Conservation (phyloP, 2,329 filamentous ascomycete species). For the Aphanocladium album region DNA sequence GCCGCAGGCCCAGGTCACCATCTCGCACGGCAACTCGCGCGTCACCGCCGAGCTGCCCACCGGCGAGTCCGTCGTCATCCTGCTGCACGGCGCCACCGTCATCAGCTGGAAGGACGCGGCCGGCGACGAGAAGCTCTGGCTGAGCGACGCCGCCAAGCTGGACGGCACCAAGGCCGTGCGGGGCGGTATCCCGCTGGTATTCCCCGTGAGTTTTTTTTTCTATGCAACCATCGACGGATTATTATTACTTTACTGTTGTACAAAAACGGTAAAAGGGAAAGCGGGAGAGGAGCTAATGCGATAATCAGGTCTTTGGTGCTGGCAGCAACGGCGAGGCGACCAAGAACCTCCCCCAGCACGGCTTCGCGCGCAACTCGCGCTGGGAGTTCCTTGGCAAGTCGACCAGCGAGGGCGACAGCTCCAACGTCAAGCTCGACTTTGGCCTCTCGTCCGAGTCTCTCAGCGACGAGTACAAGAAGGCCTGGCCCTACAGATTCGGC, state of each 20-base stretch:
- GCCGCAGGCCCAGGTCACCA: constrained; percentile 70
- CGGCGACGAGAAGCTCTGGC: constrained; percentile 77
- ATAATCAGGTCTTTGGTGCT: constrained; percentile 77
- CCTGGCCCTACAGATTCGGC: constrained; percentile 84
- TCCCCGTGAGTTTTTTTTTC: constrained; percentile 60
- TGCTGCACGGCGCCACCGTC: constrained; percentile 90
- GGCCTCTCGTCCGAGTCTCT: constrained; percentile 74
- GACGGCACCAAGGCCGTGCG: constrained; percentile 87
- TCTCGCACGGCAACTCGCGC: constrained; percentile 64
- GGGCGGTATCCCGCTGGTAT: constrained; percentile 88
- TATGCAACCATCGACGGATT: too few species aligned
- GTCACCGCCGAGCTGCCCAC: constrained; percentile 78
- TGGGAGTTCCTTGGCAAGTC: constrained; percentile 96
- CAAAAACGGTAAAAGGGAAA: not conserved
- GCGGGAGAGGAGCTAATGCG: not conserved
- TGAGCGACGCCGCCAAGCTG: constrained; percentile 73
- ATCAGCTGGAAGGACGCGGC: constrained; percentile 84
- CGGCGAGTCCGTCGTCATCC: constrained; percentile 78
- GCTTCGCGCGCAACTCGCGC: constrained; percentile 80
- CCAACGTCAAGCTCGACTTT: constrained; percentile 88
- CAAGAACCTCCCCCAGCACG: constrained; percentile 79
- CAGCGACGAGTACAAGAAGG: constrained; percentile 58
- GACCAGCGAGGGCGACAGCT: constrained; percentile 49
- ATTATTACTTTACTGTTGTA: too few species aligned
- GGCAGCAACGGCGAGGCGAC: constrained; percentile 73